Percentiles rank a stretch among this genome's conserved stretches.
Conservation (phyloP, 2,329 filamentous ascomycete species). For the Monosporascus sp. region DNA sequence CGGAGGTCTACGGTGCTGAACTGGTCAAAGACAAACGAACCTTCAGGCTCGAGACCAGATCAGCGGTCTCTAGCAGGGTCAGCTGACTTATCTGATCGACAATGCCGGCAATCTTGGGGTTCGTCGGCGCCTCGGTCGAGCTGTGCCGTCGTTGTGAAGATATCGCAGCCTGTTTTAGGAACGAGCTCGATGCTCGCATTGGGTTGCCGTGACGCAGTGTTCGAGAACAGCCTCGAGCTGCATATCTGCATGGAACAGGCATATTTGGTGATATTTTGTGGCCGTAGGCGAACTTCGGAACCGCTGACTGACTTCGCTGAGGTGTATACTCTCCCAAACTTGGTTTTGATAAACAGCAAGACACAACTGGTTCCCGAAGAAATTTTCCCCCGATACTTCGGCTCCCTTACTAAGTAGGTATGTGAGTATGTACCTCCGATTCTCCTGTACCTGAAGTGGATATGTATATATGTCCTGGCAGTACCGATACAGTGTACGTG, state of each 20-base stretch:
- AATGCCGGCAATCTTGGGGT: constrained; percentile 89
- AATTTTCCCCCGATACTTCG: too few relatives aligned
- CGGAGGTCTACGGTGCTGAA: not conserved
- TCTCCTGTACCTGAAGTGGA: too few relatives aligned
- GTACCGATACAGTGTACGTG: too few relatives aligned
- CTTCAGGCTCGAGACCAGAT: constrained; percentile 92
- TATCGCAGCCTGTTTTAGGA: constrained; percentile 40
- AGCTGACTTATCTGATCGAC: constrained; percentile 99
- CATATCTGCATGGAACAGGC: constrained; percentile 58
- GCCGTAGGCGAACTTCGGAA: too few relatives aligned
- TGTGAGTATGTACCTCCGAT: too few relatives aligned
- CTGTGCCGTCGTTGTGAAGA: constrained; percentile 67
- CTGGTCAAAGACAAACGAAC: constrained; percentile 40
- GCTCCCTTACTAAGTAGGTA: too few relatives aligned
- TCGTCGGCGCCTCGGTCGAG: constrained; percentile 70
- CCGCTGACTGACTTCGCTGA: too few relatives aligned
- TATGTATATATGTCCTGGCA: too few relatives aligned
- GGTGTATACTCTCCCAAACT: too few relatives aligned
- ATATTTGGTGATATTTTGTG: constrained; percentile 29
- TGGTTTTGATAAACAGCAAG: too few relatives aligned
- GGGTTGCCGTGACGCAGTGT: constrained; percentile 48
- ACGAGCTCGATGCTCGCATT: constrained; percentile 39
- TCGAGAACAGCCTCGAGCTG: constrained; percentile 59
- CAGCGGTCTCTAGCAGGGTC: constrained; percentile 94
- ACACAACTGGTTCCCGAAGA: too few relatives aligned